Evolutionary conservation across 768 basidiomycete genomes (phyloP).

Genomic region (Rubroboletus satanas): DNA sequence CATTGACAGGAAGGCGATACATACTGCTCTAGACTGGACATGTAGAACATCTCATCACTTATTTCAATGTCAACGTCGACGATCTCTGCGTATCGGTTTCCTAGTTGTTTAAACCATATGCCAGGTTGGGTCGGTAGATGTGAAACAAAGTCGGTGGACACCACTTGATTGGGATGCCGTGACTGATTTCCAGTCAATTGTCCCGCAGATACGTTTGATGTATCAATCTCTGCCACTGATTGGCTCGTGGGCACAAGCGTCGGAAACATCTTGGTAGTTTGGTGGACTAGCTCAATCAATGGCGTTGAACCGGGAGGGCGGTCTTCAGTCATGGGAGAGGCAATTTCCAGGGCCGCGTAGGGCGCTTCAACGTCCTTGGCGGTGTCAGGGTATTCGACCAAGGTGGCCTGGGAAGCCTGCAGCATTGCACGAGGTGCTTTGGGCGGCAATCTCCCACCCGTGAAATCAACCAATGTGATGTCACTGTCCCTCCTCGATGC

Average conservation of each 20-base stretch:
- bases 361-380: neutral
- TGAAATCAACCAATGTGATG: slow-evolving; percentile 20
- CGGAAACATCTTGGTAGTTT: slow-evolving; percentile 6
- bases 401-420: slow-evolving; percentile 1
- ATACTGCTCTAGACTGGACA: slow-evolving; percentile 12
- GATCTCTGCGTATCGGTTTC: slow-evolving; percentile 18
- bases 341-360: neutral
- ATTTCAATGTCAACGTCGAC: slow-evolving; percentile 23
- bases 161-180: neutral
- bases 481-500: slow-evolving; percentile 25
- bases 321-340: slow-evolving; percentile 6
- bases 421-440: slow-evolving; percentile 24
- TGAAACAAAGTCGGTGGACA: slow-evolving; percentile 7
- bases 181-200: neutral
- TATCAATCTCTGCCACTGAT: neutral
- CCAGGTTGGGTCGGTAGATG: slow-evolving; percentile 21
- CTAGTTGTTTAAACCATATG: slow-evolving; percentile 25
- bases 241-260: neutral
- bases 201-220: neutral
- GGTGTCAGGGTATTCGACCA: neutral
- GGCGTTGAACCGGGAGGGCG: neutral
- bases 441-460: slow-evolving; percentile 10
- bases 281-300: slow-evolving; percentile 2
- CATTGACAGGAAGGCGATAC: neutral
- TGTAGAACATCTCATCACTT: slow-evolving; percentile 20